Evolutionary conservation across 345 rosid species (phyloP).

Genomic region (Capsella bursapastoris): DNA sequence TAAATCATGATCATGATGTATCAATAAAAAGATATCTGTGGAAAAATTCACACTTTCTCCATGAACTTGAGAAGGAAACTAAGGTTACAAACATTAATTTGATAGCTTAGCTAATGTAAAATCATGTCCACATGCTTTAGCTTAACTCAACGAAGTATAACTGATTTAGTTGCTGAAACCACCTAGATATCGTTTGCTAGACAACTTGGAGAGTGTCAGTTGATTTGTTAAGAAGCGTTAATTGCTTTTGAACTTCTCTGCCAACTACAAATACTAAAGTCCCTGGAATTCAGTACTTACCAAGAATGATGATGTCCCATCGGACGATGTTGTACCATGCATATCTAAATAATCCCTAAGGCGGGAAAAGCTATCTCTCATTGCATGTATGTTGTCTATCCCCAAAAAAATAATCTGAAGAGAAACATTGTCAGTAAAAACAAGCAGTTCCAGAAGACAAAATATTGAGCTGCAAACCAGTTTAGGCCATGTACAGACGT

Average conservation of each 20-base stretch:
- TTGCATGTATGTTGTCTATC: slow-evolving; percentile 98
- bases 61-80: slow-evolving; percentile 2
- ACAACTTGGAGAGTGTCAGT: neutral
- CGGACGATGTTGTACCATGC: slow-evolving; percentile 91
- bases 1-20: slow-evolving; percentile 14
- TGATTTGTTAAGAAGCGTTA: slow-evolving; percentile 2
- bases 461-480: slow-evolving; percentile 31
- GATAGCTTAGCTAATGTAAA: slow-evolving; percentile 18
- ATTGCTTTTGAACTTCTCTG: slow-evolving; percentile 15
- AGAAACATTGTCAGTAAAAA: slow-evolving; percentile 34
- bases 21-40: slow-evolving; percentile 13
- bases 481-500: slow-evolving; percentile 58
- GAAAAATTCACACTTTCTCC: neutral
- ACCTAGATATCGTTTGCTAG: slow-evolving; percentile 10
- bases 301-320: slow-evolving; percentile 95
- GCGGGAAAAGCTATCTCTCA: slow-evolving; percentile 97
- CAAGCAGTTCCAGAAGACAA: slow-evolving; percentile 25
- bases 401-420: slow-evolving; percentile 93
- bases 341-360: slow-evolving; percentile 97
- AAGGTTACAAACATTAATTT: slow-evolving; percentile 22
- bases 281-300: slow-evolving; percentile 52
- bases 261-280: slow-evolving; percentile 12
- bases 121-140: slow-evolving; percentile 31
- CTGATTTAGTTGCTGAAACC: slow-evolving; percentile 21
- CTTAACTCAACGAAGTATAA: slow-evolving; percentile 18